Base-by-base conservation (phyloP, 2,329 filamentous ascomycete species). In the Neopestalotiopsis sp. region DNA sequence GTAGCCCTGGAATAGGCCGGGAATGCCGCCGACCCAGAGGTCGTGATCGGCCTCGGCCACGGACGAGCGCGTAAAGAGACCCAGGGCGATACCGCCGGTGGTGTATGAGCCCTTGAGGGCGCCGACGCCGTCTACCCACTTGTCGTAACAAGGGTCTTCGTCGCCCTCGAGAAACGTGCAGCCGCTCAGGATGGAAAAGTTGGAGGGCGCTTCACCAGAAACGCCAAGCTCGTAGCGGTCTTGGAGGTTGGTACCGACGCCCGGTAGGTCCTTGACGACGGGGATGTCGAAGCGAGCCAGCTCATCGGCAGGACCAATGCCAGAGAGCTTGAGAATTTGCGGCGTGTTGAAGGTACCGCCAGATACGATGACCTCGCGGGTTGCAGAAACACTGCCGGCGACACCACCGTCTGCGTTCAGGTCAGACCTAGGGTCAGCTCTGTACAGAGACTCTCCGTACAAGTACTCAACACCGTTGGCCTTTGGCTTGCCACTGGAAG, bases 291-390 rank as follows among this genome's bases (percentile, higher is more conserved):
- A 75, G 65, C 76, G 77, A 59, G 76, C 71, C 4, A 85, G 75
- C 52, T 84, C 79, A 0, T 70, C 71, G 0, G 76, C 75, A 1
- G 82, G 83, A 0, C 84, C 84, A 32, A 77, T 65, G 2, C 84
- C 84, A 32, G 81, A 84, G 7, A 84, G 77, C 76, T 85, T 84
- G 20, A 86, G 76, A 6, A 86, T 77, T 65, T 88, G 84, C 0
- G 87, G 86, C 0, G 85, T 82, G 70, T 87, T 85, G 72, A 85
- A 86, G 3, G 81, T 78, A 1, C 87, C 88, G 1, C 82, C 84
- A 0, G 85, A 82, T 5, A 89, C 69, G 65, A 84, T 83, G 68
- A 84, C 77, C 71, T 89, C 87, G 34, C 79, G 79, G 1, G 75
- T 81, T 13, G 83, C 83, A 12, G 69, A 78, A n/a, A 75, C 78